Percentiles rank a stretch among this genome's conserved stretches.
Evolutionary conservation across 768 basidiomycete genomes (phyloP).

Genomic region (Boletales sp.): DNA sequence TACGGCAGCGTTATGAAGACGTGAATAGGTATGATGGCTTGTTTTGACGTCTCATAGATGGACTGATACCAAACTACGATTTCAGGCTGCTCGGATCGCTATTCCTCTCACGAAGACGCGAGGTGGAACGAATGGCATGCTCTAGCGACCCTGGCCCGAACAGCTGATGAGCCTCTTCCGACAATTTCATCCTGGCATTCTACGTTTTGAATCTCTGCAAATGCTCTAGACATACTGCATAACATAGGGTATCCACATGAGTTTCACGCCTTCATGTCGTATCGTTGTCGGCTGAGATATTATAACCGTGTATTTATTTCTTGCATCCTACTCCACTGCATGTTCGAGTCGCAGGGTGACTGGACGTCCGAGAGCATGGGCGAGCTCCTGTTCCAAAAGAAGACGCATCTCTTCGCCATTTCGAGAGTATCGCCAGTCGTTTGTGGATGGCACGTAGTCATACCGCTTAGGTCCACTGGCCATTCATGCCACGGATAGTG

Average conservation of each 20-base stretch:
- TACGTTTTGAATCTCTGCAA: neutral
- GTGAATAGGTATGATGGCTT: constrained; percentile 52
- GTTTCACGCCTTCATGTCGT: neutral
- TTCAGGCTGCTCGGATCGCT: constrained; percentile 59
- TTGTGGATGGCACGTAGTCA: constrained; percentile 57
- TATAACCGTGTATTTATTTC: neutral
- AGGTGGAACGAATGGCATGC: constrained; percentile 14
- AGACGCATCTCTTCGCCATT: constrained; percentile 57
- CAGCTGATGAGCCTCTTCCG: constrained; percentile 1
- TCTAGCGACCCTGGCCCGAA: neutral
- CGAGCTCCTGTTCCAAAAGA: constrained; percentile 71
- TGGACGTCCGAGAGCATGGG: constrained; percentile 34
- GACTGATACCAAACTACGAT: constrained; percentile 4
- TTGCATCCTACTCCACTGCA: constrained; percentile 13
- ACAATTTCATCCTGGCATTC: neutral
- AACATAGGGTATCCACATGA: constrained; percentile 6
- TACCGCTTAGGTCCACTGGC: constrained; percentile 89
- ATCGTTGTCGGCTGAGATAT: neutral
- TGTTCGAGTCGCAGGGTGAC: constrained; percentile 30
- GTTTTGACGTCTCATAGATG: neutral
- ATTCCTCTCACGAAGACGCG: constrained; percentile 57
- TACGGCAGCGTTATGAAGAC: constrained; percentile 60
- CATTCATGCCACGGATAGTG: constrained; percentile 1
- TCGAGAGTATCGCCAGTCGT: constrained; percentile 75
- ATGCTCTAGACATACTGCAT: constrained; percentile 4